phyloP scores from a whole-genome alignment of 306 rosid genomes.

The Pachyrhizus erosus region DNA sequence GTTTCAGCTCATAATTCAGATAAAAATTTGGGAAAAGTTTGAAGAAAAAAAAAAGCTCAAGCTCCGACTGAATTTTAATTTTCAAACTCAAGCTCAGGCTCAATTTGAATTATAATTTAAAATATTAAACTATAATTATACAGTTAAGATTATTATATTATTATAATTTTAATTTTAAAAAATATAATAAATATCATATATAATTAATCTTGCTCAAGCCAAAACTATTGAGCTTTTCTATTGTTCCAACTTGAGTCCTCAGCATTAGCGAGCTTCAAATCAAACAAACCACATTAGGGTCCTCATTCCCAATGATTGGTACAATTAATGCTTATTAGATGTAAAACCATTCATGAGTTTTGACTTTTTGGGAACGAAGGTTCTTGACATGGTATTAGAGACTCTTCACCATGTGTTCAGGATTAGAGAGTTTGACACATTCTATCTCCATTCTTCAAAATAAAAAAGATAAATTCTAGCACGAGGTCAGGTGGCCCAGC shows the following conservation, averaged over 20 bases:
- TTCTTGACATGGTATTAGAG: background rate
- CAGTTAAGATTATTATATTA: background rate
- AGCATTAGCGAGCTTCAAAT: background rate
- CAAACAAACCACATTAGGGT: conserved; percentile 1
- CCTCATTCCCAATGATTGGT: background rate
- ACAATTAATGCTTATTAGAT: background rate
- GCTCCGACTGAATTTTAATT: conserved; percentile 17
- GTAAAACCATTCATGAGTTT: background rate
- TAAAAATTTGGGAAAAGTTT: conserved; percentile 13
- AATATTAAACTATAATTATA: background rate
- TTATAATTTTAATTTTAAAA: background rate
- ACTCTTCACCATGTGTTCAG: background rate
- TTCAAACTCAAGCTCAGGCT: conserved; percentile 8
- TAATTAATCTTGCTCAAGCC: background rate
- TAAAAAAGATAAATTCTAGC: background rate
- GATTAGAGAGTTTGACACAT: background rate
- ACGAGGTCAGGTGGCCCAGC: background rate
- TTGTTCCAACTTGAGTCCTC: background rate
- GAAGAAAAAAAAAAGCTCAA: background rate
- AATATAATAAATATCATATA: conserved; percentile 13
- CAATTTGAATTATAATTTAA: background rate
- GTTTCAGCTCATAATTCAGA: conserved; percentile 7
- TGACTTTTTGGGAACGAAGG: background rate
- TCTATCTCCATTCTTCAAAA: background rate
- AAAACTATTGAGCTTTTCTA: conserved; percentile 13